Evolutionary conservation across 2,329 filamentous ascomycete genomes (phyloP).

Genomic region (Paraphoma chrysanthemicola): DNA sequence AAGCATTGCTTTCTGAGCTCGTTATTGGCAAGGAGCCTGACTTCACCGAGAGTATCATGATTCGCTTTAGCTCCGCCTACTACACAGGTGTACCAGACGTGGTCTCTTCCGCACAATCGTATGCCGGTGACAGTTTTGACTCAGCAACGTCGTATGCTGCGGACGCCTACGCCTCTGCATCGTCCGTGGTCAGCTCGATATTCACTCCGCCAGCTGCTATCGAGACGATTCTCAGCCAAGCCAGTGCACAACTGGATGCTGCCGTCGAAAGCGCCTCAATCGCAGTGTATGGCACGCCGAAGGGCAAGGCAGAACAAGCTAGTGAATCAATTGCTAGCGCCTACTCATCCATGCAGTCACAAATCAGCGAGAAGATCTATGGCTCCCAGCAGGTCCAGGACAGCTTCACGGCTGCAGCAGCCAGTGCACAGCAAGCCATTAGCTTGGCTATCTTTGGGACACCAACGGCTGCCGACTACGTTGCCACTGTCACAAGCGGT

Average conservation of each 20-base stretch:
- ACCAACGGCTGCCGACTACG: constrained; percentile 53
- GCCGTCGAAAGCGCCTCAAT: constrained; percentile 66
- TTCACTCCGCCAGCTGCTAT: constrained; percentile 66
- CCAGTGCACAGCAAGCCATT: constrained; percentile 62
- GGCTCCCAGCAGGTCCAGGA: constrained; percentile 62
- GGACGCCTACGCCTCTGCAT: constrained; percentile 56
- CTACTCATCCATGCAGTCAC: constrained; percentile 58
- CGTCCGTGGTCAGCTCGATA: constrained; percentile 55
- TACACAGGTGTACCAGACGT: constrained; percentile 68
- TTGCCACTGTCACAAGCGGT: constrained; percentile 54
- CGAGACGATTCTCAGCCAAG: constrained; percentile 64
- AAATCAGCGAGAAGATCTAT: constrained; percentile 63
- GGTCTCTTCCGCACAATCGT: constrained; percentile 61
- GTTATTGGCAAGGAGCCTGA: constrained; percentile 78
- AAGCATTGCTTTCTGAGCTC: constrained; percentile 77
- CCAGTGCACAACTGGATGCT: constrained; percentile 62
- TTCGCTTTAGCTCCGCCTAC: constrained; percentile 74
- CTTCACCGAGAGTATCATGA: constrained; percentile 82
- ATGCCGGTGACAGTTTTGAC: constrained; percentile 54
- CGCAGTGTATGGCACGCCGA: constrained; percentile 64
- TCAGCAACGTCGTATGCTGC: constrained; percentile 61
- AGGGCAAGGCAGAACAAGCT: constrained; percentile 61
- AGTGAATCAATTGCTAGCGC: constrained; percentile 61
- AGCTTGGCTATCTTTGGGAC: constrained; percentile 65
- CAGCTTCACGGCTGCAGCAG: constrained; percentile 61